Conservation (phyloP, 2,329 filamentous ascomycete species). For the Botrytis paeoniae region DNA sequence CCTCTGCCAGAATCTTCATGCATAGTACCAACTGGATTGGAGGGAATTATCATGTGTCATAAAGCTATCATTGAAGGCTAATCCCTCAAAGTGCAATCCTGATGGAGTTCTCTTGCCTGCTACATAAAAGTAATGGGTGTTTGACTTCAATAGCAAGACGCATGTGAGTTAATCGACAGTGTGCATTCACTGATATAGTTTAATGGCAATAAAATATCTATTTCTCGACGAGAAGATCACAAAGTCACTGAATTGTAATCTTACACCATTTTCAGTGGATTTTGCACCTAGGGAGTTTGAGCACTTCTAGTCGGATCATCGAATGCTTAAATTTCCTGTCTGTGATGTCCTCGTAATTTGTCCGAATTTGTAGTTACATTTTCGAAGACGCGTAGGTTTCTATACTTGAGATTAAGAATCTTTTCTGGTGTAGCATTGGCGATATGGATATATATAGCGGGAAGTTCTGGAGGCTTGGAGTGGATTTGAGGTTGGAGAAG, state of each 20-base stretch:
- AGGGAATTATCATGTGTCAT: not conserved
- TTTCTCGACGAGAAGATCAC: not conserved
- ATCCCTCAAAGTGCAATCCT: not conserved
- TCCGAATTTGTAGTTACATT: not conserved
- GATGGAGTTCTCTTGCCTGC: not conserved
- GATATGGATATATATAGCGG: not conserved
- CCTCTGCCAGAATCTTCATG: not conserved
- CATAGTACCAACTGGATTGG: not conserved
- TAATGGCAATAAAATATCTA: not conserved
- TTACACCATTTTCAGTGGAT: not conserved
- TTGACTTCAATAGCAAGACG: not conserved
- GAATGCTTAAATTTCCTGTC: not conserved
- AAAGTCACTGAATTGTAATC: not conserved
- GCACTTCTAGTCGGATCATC: not conserved
- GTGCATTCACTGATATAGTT: not conserved
- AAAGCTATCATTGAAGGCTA: not conserved
- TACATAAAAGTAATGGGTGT: not conserved
- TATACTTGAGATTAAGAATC: not conserved
- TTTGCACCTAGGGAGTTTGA: not conserved
- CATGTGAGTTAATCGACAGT: not conserved
- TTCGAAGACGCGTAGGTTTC: not conserved
- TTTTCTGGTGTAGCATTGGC: accelerated
- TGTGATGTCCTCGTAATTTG: not conserved
- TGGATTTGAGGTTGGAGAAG: not conserved
- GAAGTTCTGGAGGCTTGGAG: not conserved